phyloP scores from a whole-genome alignment of 2,329 filamentous ascomycete genomes.

The Ophiostoma novo-ulmi region DNA sequence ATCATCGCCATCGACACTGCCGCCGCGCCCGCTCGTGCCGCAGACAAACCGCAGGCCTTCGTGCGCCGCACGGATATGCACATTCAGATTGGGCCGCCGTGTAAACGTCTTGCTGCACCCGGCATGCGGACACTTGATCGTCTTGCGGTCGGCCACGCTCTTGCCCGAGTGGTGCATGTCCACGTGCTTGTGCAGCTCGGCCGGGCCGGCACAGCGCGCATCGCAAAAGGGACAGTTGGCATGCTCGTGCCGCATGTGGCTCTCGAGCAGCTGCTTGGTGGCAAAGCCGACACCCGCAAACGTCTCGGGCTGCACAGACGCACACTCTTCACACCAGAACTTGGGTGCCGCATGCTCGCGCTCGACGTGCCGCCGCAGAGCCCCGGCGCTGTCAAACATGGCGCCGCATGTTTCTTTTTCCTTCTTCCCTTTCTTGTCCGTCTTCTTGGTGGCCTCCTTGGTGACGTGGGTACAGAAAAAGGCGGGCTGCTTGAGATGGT shows the following conservation, averaged over 20 bases:
- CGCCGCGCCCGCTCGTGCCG: slow-evolving; percentile 39
- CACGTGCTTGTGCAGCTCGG: slow-evolving; percentile 68
- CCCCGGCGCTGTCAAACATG: slow-evolving; percentile 67
- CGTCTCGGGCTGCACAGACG: slow-evolving; percentile 31
- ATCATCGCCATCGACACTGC: neutral
- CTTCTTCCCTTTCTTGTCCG: neutral
- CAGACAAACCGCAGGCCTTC: slow-evolving; percentile 75
- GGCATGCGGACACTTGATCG: slow-evolving; percentile 59
- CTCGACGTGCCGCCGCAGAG: slow-evolving; percentile 66
- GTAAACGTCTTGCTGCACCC: slow-evolving; percentile 75
- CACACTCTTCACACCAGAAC: slow-evolving; percentile 74
- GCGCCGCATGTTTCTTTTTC: slow-evolving; percentile 48
- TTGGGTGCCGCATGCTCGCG: slow-evolving; percentile 63
- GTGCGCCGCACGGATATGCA: slow-evolving; percentile 73
- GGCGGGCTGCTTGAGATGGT: slow-evolving; percentile 66
- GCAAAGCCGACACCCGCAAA: slow-evolving; percentile 52
- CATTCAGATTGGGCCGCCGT: slow-evolving; percentile 73
- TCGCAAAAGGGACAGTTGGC: slow-evolving; percentile 71
- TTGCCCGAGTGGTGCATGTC: slow-evolving; percentile 68
- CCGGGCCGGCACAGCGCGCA: slow-evolving; percentile 59
- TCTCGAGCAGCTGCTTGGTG: slow-evolving; percentile 64
- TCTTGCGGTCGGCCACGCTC: slow-evolving; percentile 58
- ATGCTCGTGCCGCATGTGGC: slow-evolving; percentile 69
- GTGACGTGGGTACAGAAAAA: slow-evolving; percentile 59
- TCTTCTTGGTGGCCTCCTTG: neutral